Conservation (phyloP, 345 rosid genomes). For the Cardamine occulta region DNA sequence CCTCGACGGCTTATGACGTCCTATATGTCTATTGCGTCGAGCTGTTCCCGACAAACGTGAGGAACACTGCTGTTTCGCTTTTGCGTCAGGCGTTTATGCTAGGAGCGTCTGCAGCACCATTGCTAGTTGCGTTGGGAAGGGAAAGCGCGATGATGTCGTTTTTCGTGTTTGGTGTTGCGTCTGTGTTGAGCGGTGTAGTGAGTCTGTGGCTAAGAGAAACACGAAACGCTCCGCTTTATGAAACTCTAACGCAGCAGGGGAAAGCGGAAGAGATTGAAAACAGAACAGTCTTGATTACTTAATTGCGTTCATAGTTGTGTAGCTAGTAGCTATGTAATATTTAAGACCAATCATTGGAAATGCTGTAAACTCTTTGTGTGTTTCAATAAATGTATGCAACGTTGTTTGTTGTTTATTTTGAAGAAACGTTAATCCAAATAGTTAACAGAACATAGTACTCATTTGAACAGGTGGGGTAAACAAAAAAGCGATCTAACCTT, state of each 20-base stretch:
- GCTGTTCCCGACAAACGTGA: conserved; percentile 76
- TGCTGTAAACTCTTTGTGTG: conserved; percentile 1
- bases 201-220: conserved; percentile 71
- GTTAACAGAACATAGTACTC: conserved; percentile 20
- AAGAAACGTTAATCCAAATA: not conserved
- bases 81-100: conserved; percentile 67
- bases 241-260: conserved; percentile 60
- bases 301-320: not conserved
- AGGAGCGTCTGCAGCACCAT: conserved; percentile 74
- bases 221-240: conserved; percentile 63
- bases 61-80: conserved; percentile 69
- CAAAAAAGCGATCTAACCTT: conserved; percentile 33
- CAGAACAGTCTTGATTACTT: conserved; percentile 14
- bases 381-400: not conserved
- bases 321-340: not conserved
- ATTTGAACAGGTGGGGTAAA: conserved; percentile 15
- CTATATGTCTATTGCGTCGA: conserved; percentile 63
- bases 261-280: conserved; percentile 49
- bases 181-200: conserved; percentile 60
- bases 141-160: conserved; percentile 60
- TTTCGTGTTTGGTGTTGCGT: conserved; percentile 53
- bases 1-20: conserved; percentile 64
- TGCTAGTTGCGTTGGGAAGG: conserved; percentile 65
- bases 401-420: conserved; percentile 16
- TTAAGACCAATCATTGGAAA: conserved; percentile 30